Evolutionary conservation across 192 early-diverging fungal genomes (phyloP).

Genomic region (Coemansia sp.): DNA sequence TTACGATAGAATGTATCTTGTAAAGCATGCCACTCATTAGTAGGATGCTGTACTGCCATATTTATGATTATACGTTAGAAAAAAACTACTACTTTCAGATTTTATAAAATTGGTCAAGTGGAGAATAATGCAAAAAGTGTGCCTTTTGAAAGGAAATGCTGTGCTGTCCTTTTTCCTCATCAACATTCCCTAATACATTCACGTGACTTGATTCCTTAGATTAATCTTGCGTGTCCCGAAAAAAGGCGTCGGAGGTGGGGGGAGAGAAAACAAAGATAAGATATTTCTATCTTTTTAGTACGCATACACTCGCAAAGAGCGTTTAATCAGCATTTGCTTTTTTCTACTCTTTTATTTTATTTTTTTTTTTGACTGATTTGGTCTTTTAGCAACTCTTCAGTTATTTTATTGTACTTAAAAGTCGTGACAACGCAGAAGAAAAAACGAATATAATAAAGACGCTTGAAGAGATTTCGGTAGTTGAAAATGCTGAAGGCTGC

Average conservation of each 20-base stretch:
- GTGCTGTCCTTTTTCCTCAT: too few relatives aligned
- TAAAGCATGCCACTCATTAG: constrained; percentile 46
- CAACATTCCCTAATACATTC: too few relatives aligned
- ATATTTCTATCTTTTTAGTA: neutral
- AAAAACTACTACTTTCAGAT: too few relatives aligned
- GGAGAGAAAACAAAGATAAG: neutral
- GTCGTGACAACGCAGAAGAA: neutral
- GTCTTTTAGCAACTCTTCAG: neutral
- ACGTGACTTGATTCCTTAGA: too few relatives aligned
- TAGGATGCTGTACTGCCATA: constrained; percentile 22
- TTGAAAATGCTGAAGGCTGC: constrained; percentile 9
- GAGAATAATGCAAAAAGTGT: constrained; percentile 1
- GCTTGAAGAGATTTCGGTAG: constrained; percentile 1
- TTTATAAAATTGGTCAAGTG: too few relatives aligned
- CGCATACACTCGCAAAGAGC: neutral
- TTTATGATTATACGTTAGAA: too few relatives aligned
- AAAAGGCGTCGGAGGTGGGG: constrained; percentile 1
- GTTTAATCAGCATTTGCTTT: neutral
- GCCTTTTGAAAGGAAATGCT: neutral
- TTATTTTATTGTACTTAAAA: constrained; percentile 4
- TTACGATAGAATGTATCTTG: constrained; percentile 58
- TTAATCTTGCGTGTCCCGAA: neutral
- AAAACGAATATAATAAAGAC: constrained; percentile 12
- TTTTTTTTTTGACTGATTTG: neutral
- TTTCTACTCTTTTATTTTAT: neutral